A percentile compares a stretch with the other conserved stretches of the same genome.
Conservation (phyloP, 116 monocot genomes). For the Posidonia oceanica region DNA sequence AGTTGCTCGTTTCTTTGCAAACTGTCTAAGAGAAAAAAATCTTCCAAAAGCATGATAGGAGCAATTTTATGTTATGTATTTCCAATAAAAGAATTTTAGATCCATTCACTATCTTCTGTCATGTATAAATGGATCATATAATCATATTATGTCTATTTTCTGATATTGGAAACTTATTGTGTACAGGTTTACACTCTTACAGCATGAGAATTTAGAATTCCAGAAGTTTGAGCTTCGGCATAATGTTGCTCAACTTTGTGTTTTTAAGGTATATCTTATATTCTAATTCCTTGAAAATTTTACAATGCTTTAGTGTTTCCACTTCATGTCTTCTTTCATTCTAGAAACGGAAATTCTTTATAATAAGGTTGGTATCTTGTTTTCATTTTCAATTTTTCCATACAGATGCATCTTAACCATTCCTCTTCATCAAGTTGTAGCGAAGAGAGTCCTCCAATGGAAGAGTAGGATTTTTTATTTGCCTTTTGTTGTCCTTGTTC, state of each 20-base stretch:
- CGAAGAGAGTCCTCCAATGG: slow-evolving; percentile 2
- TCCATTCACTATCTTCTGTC: neutral
- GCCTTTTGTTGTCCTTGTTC: neutral
- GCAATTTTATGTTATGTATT: too few species aligned
- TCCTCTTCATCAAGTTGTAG: slow-evolving; percentile 6
- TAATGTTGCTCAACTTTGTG: slow-evolving; percentile 66
- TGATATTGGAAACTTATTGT: neutral
- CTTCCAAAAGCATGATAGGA: too few species aligned
- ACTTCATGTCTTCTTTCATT: neutral
- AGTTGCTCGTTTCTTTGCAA: too few species aligned
- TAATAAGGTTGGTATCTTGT: neutral
- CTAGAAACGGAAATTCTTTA: neutral
- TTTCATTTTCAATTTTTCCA: neutral
- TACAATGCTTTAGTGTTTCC: neutral
- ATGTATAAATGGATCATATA: neutral
- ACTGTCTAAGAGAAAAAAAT: too few species aligned
- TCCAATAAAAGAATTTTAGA: too few species aligned
- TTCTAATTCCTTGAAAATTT: neutral
- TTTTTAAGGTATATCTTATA: slow-evolving; percentile 23
- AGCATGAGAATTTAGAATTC: slow-evolving; percentile 50
- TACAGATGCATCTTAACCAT: slow-evolving; percentile 17
- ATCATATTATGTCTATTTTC: neutral
- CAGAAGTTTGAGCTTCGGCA: slow-evolving; percentile 36
- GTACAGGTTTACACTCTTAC: slow-evolving; percentile 43
- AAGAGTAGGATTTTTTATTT: slow-evolving; percentile 14